Base-by-base conservation (phyloP, 2,329 filamentous ascomycete species). In the Cercospora sesami region DNA sequence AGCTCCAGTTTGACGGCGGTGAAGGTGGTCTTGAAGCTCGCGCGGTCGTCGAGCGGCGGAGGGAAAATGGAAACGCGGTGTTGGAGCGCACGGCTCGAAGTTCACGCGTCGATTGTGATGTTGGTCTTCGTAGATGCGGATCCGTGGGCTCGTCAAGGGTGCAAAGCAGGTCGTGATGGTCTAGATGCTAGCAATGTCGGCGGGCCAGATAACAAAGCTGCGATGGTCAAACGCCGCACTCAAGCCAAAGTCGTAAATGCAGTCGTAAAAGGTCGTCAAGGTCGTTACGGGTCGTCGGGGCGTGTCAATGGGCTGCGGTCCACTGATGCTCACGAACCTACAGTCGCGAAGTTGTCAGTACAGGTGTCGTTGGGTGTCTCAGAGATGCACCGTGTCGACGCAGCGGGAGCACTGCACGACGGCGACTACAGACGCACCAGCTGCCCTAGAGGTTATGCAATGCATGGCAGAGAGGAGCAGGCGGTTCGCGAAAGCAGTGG, bases 1-100 rank as follows among this genome's bases (percentile, higher is more conserved):
- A 94, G 89, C 91, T 94, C 92, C 92, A 96, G 92, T 86, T 94
- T 95, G 90, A 88, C 92, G 91, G 89, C 90, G 73, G 73, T 30
- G 21, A 65, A 28, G 57, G 53, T 55, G 23, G 59, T 5, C 65
- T 64, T 64, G 68, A 9, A 42, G 64, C 67, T 72, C 71, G 69
- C 72, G 67, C 33, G 33, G 23, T 36, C 64, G 68, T 63, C 70
- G 70, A 73, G 68, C 68, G 63, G 55, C 39, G 23, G 65, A 39
- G 51, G 53, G 42, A 18, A 53, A 45, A 16, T 33, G 58, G 21
- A 28, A 57, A 58, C 14, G 48, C 62, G 48, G 30, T 42, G 48
- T 58, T 36, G 9, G 28, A 42, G 36, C 36, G 16, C 16, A 42
- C 2, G 0, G 36, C 36, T 42, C 36, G 36, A 42, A 4, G 7